Base-by-base conservation (phyloP, 116 monocot genomes). In the Iris pallida region DNA sequence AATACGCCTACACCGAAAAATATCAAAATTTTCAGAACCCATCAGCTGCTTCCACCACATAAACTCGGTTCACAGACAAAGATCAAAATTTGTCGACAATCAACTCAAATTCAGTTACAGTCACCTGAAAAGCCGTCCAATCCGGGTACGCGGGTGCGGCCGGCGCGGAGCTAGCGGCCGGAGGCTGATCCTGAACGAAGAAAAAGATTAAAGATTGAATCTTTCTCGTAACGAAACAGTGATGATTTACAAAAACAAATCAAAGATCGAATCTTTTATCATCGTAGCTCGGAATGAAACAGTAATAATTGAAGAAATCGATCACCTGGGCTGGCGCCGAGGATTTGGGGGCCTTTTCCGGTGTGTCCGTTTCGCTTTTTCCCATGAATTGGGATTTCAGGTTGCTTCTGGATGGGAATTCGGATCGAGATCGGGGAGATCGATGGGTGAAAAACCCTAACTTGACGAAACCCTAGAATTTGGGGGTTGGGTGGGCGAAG, bases 61-160 rank as follows among this genome's bases (percentile, higher is more conserved):
- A 44, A 55, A 59, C 6, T 14, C 13, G 0, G 5, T 6, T 17
- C 51, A 16, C 53, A 69, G 47, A 45, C 14, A 48, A 42, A 70
- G 17, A 59, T 47, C 1, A 45, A 63, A 66, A 16, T 4, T 20
- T 11, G 59, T 53, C 18, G 15, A 30, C 12, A 46, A 69, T 43
- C 11, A 8, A 68, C 7, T 43, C 0, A 64, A 30, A 19, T 59
- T 20, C 5, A 19, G 59, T 70, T 42, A 42, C 56, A 63, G 68
- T 56, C 45, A 93, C 93, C 86, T 89, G 93, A 73, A 93, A 83
- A 13, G 76, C 68, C 20, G 89, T 73, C 93, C 93, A 93, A 57
- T 89, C 93, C 20, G 84, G 82, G 61, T 83, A 93, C 40, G 83
- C 86, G 20, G 75, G 57, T 8, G 83, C 56, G 16, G 75, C 81